Conservation (phyloP, 441 rosid genomes). For the California macrophylla region DNA sequence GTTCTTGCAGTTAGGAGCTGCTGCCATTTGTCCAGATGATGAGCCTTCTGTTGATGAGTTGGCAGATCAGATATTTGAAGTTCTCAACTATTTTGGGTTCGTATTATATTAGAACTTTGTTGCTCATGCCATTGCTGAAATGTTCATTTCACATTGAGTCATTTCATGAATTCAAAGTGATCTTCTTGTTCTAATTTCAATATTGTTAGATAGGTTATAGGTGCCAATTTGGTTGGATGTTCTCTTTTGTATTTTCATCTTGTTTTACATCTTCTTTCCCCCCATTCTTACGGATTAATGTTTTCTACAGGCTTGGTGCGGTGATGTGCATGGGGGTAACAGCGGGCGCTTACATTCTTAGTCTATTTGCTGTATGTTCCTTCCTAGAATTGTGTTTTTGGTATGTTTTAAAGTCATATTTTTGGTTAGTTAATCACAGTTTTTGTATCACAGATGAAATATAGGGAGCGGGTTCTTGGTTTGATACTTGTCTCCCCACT, state of each 20-base stretch:
- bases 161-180: not conserved
- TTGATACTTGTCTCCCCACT: constrained; percentile 84
- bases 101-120: constrained; percentile 4
- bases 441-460: constrained; percentile 58
- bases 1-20: constrained; percentile 91
- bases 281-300: constrained; percentile 17
- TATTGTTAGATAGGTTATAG: too few species aligned
- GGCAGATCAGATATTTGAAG: constrained; percentile 78
- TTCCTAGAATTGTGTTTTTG: constrained; percentile 2
- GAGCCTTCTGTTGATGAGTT: constrained; percentile 72
- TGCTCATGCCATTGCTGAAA: not conserved
- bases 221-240: too few species aligned
- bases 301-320: constrained; percentile 60
- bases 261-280: too few species aligned
- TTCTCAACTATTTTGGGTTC: constrained; percentile 87
- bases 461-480: constrained; percentile 78
- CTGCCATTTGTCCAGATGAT: constrained; percentile 37
- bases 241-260: not conserved
- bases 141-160: not conserved
- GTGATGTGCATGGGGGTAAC: constrained; percentile 97
- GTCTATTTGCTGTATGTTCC: constrained; percentile 72
- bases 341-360: constrained; percentile 86
- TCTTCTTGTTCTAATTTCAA: not conserved
- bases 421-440: constrained; percentile 12
- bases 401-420: constrained; percentile 1